Percentiles rank a stretch among this genome's conserved stretches.
phyloP scores from a whole-genome alignment of 2,329 filamentous ascomycete genomes.

The Cercospora janseana region DNA sequence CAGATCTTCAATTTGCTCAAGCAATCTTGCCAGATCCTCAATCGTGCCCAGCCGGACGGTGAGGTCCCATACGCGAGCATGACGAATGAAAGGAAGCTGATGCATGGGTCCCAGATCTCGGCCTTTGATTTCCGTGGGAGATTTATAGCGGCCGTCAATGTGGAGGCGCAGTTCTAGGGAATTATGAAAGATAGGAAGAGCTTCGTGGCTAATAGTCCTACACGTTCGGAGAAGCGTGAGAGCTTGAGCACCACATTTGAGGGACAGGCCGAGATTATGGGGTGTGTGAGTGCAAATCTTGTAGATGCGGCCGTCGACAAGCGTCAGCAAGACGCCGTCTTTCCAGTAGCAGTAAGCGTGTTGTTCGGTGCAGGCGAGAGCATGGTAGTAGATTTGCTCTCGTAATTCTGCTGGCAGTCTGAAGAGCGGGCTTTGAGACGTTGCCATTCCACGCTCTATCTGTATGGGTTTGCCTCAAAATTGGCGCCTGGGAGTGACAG shows the following conservation, averaged over 20 bases:
- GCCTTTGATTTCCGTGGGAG: constrained; percentile 18
- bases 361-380: constrained; percentile 25
- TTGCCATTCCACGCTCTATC: constrained; percentile 6
- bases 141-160: constrained; percentile 21
- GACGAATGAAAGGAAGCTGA: constrained; percentile 9
- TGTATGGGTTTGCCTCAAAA: constrained; percentile 25
- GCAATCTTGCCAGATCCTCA: constrained; percentile 18
- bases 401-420: constrained; percentile 35
- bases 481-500: constrained; percentile 38
- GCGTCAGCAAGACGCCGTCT: constrained; percentile 18
- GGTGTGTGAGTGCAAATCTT: constrained; percentile 39
- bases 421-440: constrained; percentile 16
- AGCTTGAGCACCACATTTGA: constrained; percentile 22
- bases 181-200: constrained; percentile 45
- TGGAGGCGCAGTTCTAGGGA: constrained; percentile 17
- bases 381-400: constrained; percentile 33
- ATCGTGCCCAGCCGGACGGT: constrained; percentile 17
- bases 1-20: constrained; percentile 18
- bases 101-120: constrained; percentile 19
- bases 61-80: constrained; percentile 18
- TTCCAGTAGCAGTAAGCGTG: constrained; percentile 24
- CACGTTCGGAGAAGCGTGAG: constrained; percentile 41
- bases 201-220: constrained; percentile 46
- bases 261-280: constrained; percentile 14
- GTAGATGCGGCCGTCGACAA: constrained; percentile 28